These are phyloP conservation scores for Vitis amurensis DNA, from an alignment of 164 flowering plant genomes.

Conservation along the genomic window DNA sequence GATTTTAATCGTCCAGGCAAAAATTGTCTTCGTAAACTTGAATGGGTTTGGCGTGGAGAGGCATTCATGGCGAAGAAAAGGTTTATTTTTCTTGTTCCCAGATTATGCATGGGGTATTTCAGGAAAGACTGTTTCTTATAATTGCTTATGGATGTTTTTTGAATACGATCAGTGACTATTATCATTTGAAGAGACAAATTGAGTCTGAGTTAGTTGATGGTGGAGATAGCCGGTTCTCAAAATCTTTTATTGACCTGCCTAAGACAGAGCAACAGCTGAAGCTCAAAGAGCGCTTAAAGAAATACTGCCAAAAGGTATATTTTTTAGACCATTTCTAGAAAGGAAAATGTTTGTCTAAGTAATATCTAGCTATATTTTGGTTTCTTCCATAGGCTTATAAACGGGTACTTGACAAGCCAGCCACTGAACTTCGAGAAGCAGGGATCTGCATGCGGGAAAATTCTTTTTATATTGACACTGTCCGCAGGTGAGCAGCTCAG, in stretches of 20 bases:
- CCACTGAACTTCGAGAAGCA: constrained; percentile 91
- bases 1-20: constrained; percentile 99
- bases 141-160: constrained; percentile 6
- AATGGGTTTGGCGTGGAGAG: constrained; percentile 99
- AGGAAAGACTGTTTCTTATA: constrained; percentile 4
- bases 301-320: constrained; percentile 92
- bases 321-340: background rate
- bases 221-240: constrained; percentile 52
- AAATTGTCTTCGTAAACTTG: constrained; percentile 93
- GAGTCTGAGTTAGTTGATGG: constrained; percentile 86
- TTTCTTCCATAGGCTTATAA: constrained; percentile 71
- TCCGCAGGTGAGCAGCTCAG: constrained; percentile 71
- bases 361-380: constrained; percentile 5
- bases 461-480: constrained; percentile 95
- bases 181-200: constrained; percentile 92
- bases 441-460: constrained; percentile 99
- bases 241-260: constrained; percentile 86
- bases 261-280: constrained; percentile 77
- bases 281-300: constrained; percentile 91
- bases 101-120: background rate
- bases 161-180: constrained; percentile 70
- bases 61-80: constrained; percentile 92
- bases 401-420: constrained; percentile 90
- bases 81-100: constrained; percentile 35
- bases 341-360: background rate